phyloP scores from a whole-genome alignment of 2,329 filamentous ascomycete species.

The Polychaeton citri region DNA sequence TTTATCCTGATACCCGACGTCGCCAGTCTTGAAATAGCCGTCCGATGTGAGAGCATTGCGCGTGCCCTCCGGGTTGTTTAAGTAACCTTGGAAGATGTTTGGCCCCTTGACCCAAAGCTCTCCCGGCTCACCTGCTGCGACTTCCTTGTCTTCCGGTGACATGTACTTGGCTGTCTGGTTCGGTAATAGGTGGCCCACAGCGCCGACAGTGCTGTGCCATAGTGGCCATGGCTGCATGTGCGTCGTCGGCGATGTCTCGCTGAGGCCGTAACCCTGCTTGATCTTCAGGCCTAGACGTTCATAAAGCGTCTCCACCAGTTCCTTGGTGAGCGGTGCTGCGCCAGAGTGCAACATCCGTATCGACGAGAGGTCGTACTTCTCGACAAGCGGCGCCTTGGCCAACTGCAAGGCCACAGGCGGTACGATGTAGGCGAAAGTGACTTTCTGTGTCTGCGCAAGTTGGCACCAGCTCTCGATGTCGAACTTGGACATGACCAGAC shows the following conservation, averaged over 20 bases:
- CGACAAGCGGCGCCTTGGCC: slow-evolving; percentile 63
- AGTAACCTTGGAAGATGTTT: slow-evolving; percentile 68
- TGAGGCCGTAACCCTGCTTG: slow-evolving; percentile 88
- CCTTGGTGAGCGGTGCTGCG: slow-evolving; percentile 69
- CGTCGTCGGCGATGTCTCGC: slow-evolving; percentile 71
- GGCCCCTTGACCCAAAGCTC: slow-evolving; percentile 60
- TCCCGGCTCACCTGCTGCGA: slow-evolving; percentile 46
- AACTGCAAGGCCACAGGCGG: slow-evolving; percentile 73
- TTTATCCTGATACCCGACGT: slow-evolving; percentile 66
- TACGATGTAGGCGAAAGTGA: slow-evolving; percentile 71
- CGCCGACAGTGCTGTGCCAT: slow-evolving; percentile 65
- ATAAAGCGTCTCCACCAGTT: slow-evolving; percentile 67
- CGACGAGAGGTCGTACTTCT: slow-evolving; percentile 66
- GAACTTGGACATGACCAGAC: slow-evolving; percentile 66
- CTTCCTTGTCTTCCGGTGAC: slow-evolving; percentile 43
- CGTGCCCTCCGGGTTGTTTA: slow-evolving; percentile 60
- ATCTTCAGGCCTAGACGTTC: slow-evolving; percentile 61
- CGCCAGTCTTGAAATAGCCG: slow-evolving; percentile 83
- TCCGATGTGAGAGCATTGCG: slow-evolving; percentile 58
- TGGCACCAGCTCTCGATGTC: slow-evolving; percentile 67
- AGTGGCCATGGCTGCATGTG: slow-evolving; percentile 58
- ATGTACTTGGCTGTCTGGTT: slow-evolving; percentile 77
- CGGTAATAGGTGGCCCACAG: slow-evolving; percentile 63
- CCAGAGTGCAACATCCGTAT: slow-evolving; percentile 78
- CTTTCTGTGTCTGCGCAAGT: slow-evolving; percentile 58